A percentile compares a stretch with the other conserved stretches of the same genome.
phyloP scores from a whole-genome alignment of 2,329 filamentous ascomycete species.

The Aspergillus spinulosporus region DNA sequence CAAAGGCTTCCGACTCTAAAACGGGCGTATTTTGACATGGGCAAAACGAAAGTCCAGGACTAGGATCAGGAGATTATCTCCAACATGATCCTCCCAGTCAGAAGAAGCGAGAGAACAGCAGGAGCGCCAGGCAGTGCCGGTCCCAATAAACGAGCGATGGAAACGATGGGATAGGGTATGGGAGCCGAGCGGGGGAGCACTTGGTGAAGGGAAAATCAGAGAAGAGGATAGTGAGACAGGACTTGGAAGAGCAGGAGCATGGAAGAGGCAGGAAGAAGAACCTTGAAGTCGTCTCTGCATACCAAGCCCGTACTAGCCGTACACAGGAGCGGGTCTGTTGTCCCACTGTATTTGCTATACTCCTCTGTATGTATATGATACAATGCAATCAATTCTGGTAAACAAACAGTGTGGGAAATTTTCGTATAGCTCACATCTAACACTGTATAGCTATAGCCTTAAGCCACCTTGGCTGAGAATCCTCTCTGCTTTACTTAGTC shows the following conservation, averaged over 20 bases:
- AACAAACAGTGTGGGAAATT: too few species aligned
- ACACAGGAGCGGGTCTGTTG: constrained; percentile 9
- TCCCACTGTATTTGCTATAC: constrained; percentile 4
- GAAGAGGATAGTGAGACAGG: constrained; percentile 13
- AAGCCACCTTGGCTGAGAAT: too few species aligned
- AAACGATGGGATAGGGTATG: constrained; percentile 8
- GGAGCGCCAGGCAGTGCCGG: constrained; percentile 8
- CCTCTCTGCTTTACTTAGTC: too few species aligned
- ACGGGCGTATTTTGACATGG: constrained; percentile 11
- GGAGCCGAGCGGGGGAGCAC: background rate
- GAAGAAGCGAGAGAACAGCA: constrained; percentile 25
- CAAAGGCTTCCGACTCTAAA: constrained; percentile 7
- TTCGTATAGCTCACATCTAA: too few species aligned
- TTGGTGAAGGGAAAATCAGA: constrained; percentile 8
- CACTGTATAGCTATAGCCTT: too few species aligned
- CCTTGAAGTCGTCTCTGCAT: constrained; percentile 9
- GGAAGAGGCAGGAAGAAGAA: background rate
- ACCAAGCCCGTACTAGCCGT: constrained; percentile 11
- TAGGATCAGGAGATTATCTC: constrained; percentile 19
- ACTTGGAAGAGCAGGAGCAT: constrained; percentile 11
- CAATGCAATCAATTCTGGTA: background rate
- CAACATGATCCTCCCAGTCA: constrained; percentile 17
- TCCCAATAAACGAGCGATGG: background rate
- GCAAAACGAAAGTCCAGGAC: constrained; percentile 12
- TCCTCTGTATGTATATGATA: background rate